phyloP scores from a whole-genome alignment of 2,329 filamentous ascomycete species.

The Fusarium anthophilum region DNA sequence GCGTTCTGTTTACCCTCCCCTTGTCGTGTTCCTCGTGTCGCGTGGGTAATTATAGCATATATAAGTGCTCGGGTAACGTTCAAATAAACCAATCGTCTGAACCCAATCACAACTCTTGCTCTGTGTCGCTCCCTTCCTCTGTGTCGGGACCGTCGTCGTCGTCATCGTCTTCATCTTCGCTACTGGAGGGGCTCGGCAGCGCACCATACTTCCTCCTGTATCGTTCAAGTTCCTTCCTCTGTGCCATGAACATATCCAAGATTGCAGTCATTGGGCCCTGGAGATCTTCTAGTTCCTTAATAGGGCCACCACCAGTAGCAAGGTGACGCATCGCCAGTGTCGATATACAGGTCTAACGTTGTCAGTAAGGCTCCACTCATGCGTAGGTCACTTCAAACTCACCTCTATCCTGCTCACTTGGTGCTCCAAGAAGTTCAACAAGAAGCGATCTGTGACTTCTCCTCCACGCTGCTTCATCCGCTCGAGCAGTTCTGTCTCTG shows the following conservation, averaged over 20 bases:
- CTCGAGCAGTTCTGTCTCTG: constrained; percentile 85
- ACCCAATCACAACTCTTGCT: constrained; percentile 38
- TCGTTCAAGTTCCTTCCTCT: constrained; percentile 70
- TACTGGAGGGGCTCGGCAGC: constrained; percentile 45
- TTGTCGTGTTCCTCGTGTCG: constrained; percentile 26
- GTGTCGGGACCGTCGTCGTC: constrained; percentile 34
- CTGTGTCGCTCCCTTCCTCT: constrained; percentile 43
- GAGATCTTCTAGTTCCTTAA: constrained; percentile 74
- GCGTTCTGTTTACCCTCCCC: constrained; percentile 21
- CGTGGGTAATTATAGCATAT: constrained; percentile 35
- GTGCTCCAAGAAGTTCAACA: constrained; percentile 91
- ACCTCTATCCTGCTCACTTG: constrained; percentile 97
- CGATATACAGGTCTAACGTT: constrained; percentile 76
- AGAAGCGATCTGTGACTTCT: constrained; percentile 87
- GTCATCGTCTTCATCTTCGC: constrained; percentile 35
- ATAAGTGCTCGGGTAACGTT: constrained; percentile 15
- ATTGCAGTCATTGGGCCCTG: constrained; percentile 81
- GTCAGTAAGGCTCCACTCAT: constrained; percentile 35
- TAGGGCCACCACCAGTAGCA: constrained; percentile 71
- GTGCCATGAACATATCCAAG: constrained; percentile 67
- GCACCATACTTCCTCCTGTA: constrained; percentile 66
- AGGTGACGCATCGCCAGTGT: constrained; percentile 83
- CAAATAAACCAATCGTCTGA: background rate
- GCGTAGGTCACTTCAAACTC: constrained; percentile 72
- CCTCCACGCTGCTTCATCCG: constrained; percentile 72